These are phyloP conservation scores for Pseudocercospora fuligena DNA, from an alignment of 2,329 filamentous ascomycete species.

Conservation along the genomic window DNA sequence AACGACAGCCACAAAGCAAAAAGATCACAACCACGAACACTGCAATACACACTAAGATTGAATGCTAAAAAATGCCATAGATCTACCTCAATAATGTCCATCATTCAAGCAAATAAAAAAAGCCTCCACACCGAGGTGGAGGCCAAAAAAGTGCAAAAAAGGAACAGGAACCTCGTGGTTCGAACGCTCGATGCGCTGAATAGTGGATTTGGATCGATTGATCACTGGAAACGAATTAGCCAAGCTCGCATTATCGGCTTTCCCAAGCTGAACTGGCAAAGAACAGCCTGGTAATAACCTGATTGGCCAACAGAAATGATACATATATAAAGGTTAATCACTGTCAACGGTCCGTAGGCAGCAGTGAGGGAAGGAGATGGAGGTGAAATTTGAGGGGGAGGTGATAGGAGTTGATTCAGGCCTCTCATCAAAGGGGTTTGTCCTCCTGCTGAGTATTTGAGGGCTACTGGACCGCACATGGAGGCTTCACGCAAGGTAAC, in stretches of 20 bases:
- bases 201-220: too few species aligned
- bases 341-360: not conserved
- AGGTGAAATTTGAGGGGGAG: not conserved
- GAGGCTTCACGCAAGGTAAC: too few species aligned
- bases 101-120: not conserved
- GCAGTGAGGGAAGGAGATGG: not conserved
- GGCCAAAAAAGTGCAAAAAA: not conserved
- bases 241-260: not conserved
- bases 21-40: not conserved
- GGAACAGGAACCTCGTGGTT: too few species aligned
- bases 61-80: not conserved
- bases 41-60: not conserved
- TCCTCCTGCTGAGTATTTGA: too few species aligned
- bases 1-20: not conserved
- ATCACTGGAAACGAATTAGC: not conserved
- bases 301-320: not conserved
- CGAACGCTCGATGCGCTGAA: too few species aligned
- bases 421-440: too few species aligned
- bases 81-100: not conserved
- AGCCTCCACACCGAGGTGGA: not conserved
- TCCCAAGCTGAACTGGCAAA: not conserved
- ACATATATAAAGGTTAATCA: not conserved
- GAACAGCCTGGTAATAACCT: not conserved
- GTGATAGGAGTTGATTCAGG: too few species aligned
- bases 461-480: too few species aligned